A percentile compares a stretch with the other conserved stretches of the same genome.
phyloP scores from a whole-genome alignment of 2,329 filamentous ascomycete species.

The Paecilomyces formosus region DNA sequence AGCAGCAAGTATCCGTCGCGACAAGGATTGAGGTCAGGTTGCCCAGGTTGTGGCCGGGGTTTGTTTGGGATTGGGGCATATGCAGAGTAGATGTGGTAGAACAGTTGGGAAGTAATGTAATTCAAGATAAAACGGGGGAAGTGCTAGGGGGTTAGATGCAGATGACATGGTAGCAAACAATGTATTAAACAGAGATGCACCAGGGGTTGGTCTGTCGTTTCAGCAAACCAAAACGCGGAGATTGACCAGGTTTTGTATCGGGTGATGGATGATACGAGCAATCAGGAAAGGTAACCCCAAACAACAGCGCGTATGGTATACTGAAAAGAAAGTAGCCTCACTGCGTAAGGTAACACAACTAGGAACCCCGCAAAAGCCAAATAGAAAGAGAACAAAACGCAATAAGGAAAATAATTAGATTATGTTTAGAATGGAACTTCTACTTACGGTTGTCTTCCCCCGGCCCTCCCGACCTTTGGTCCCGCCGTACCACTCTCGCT shows the following conservation, averaged over 20 bases:
- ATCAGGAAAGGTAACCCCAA: neutral
- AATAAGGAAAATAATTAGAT: neutral
- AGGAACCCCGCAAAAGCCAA: neutral
- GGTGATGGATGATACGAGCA: neutral
- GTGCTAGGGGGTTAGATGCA: no score
- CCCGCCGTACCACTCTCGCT: constrained; percentile 59
- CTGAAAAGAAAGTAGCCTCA: neutral
- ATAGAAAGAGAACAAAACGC: neutral
- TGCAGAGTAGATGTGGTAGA: neutral
- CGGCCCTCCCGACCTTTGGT: constrained; percentile 50
- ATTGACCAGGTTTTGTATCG: no score
- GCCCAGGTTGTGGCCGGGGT: neutral
- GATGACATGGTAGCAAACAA: no score
- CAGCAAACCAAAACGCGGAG: neutral
- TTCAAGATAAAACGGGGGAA: no score
- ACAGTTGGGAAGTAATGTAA: neutral
- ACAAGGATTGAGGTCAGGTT: neutral
- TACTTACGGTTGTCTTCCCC: constrained; percentile 45
- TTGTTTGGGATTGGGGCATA: neutral
- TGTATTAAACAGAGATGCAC: no score
- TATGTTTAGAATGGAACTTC: neutral
- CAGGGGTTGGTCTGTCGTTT: no score
- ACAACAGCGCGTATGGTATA: neutral
- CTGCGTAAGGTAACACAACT: neutral
- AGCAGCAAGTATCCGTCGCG: neutral